Base-by-base conservation (phyloP, 805 yeast species). In the Kodamaea nitidulidarum region DNA sequence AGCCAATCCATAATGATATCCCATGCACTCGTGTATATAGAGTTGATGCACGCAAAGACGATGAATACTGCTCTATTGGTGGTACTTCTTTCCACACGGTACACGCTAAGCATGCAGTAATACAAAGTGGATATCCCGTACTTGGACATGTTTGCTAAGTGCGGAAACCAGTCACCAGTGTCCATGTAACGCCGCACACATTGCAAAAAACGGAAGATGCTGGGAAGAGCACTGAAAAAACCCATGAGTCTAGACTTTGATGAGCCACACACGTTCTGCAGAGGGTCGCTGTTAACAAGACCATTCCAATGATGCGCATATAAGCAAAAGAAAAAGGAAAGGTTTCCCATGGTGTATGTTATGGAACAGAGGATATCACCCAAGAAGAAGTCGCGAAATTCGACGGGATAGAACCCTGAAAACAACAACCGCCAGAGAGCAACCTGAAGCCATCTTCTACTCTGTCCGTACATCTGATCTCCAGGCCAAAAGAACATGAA, bases 1-100 rank as follows among this genome's bases (percentile, higher is more conserved):
- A 97, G 88, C 91, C 96, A 93, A 66, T 93, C 98, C 95, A 93
- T 88, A 30, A 90, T 66, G 4, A 93, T 65, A 61, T 93, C 98
- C 98, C 98, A 93, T 3, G 80, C 47, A 0, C 84, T 61, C 24
- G 90, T 73, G 53, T 75, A 76, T 1, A 81, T 36, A 0, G 96
- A 78, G 58, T 93, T 90, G 28, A 87, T 49, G 0, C 76, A 55
- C 0, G 95, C 96, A 64, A 88, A 75, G 0, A 79, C 60, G 14
- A 91, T 84, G 53, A 88, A 84, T 1, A 76, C 67, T 0, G 77
- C 78, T 40, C 81, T 69, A 46, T 70, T 60, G 12, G 53, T 51
- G 16, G 58, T 47, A 2, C 56, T 50, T 15, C 60, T 50, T 28
- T 80, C 70, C 36, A 88, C 84, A 46, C 98, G 76, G 58, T 87